phyloP scores from a whole-genome alignment of 306 rosid species.

The Cotoneaster glaucophyllus region DNA sequence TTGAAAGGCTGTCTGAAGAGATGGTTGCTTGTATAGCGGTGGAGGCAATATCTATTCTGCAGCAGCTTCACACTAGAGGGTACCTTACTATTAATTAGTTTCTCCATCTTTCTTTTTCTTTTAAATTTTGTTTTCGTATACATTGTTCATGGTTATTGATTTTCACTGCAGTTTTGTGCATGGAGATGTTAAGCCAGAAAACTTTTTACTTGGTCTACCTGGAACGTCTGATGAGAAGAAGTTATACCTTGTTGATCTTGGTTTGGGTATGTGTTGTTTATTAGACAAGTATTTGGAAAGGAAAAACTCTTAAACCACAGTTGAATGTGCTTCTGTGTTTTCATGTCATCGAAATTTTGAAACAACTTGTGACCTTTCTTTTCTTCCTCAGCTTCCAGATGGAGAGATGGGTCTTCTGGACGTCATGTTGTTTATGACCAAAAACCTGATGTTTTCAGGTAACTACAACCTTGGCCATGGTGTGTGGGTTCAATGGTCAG shows the following conservation, averaged over 20 bases:
- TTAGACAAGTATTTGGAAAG: background rate
- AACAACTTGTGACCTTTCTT: background rate
- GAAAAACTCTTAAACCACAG: background rate
- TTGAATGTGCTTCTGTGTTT: constrained; percentile 1
- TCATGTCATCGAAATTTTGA: background rate
- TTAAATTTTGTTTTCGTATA: background rate
- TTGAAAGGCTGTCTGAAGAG: constrained; percentile 30
- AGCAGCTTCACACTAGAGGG: constrained; percentile 32
- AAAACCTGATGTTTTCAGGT: constrained; percentile 38
- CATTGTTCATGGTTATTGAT: background rate
- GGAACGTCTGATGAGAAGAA: constrained; percentile 30
- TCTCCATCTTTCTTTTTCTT: background rate
- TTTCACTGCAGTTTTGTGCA: constrained; percentile 29
- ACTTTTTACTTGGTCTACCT: constrained; percentile 30
- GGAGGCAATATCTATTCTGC: constrained; percentile 34
- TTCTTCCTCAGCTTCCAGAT: constrained; percentile 24
- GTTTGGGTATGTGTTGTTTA: constrained; percentile 22
- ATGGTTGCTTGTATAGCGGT: constrained; percentile 37
- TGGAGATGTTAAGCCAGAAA: constrained; percentile 38
- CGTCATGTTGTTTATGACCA: constrained; percentile 36
- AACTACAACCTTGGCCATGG: background rate
- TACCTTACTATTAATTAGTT: constrained; percentile 1
- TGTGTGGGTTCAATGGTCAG: background rate
- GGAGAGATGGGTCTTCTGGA: constrained; percentile 31
- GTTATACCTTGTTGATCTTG: constrained; percentile 36